A percentile compares a stretch with the other conserved stretches of the same genome.
Evolutionary conservation across 2,329 filamentous ascomycete species (phyloP).

Genomic region (Cadophora sp.): DNA sequence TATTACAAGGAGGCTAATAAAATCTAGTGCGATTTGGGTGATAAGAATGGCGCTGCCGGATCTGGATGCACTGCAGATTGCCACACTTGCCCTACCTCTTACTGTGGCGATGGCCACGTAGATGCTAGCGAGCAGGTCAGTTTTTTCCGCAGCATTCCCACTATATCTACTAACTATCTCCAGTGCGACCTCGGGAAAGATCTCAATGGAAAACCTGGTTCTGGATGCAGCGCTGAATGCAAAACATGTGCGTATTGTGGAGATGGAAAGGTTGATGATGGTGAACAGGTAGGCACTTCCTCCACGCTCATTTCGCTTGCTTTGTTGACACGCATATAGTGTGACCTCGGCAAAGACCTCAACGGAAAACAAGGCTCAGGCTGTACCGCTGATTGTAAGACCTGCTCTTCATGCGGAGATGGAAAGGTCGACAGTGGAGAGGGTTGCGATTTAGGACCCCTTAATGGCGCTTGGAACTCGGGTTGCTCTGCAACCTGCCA

Average conservation of each 20-base stretch:
- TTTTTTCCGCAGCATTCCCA: neutral
- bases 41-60: constrained; percentile 1
- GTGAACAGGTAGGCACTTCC: neutral
- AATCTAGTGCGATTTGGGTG: neutral
- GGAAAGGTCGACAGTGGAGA: constrained; percentile 9
- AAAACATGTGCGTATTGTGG: constrained; percentile 19
- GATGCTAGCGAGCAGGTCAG: constrained; percentile 2
- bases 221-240: neutral
- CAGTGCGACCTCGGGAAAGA: constrained; percentile 1
- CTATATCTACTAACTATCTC: neutral
- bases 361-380: constrained; percentile 14
- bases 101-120: constrained; percentile 5
- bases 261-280: constrained; percentile 20
- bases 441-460: constrained; percentile 10
- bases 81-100: neutral
- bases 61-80: constrained; percentile 10
- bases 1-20: no score
- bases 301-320: no score
- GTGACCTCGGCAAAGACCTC: constrained; percentile 10
- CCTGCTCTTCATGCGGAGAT: constrained; percentile 10
- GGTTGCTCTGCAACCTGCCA: constrained; percentile 16
- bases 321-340: neutral
- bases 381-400: constrained; percentile 15
- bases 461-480: constrained; percentile 14
- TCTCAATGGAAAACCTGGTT: constrained; percentile 8